Conservation (phyloP, 192 early-diverging fungal species). For the Obelidium mucronatum region DNA sequence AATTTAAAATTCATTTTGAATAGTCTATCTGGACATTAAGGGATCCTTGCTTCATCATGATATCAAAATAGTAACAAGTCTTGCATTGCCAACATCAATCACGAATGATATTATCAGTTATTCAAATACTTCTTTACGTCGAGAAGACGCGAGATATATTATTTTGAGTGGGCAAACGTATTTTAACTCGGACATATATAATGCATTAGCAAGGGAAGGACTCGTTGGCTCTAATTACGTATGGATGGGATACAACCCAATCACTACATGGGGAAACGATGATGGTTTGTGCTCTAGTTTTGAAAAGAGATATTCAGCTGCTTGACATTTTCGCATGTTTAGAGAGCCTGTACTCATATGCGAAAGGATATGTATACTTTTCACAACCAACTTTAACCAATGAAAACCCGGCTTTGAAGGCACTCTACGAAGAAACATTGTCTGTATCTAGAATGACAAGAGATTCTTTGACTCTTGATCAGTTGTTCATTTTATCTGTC, state of each 20-base stretch:
- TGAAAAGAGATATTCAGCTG: not conserved
- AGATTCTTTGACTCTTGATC: not conserved
- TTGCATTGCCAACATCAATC: not conserved
- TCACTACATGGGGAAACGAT: not conserved
- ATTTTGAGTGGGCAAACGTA: not conserved
- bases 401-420: not conserved
- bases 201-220: not conserved
- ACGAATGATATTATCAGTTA: not conserved
- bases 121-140: not conserved
- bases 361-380: not conserved
- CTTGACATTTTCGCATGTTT: not conserved
- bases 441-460: not conserved
- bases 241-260: not conserved
- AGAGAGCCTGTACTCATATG: not conserved
- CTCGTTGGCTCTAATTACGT: not conserved
- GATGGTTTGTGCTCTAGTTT: not conserved
- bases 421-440: not conserved
- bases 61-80: not conserved
- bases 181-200: not conserved
- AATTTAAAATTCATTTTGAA: not conserved
- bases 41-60: not conserved
- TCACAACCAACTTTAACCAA: not conserved
- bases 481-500: not conserved
- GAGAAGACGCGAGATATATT: slow-evolving; percentile 4
- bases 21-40: slow-evolving; percentile 13